Base-by-base conservation (phyloP, 305 asterid species). In the Euphrasia arctica region DNA sequence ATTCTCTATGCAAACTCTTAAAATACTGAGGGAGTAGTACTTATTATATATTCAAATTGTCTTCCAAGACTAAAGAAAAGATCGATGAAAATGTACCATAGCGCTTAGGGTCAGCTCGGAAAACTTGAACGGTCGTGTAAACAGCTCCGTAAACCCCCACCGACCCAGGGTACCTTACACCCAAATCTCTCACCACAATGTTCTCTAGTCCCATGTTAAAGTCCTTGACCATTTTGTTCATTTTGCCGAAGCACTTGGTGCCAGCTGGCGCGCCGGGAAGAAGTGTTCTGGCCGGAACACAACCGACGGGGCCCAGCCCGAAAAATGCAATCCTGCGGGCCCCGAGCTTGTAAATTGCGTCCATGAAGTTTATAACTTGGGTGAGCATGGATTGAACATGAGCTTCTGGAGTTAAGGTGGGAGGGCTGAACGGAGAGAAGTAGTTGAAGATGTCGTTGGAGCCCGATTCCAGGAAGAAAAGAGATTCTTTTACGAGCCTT, bases 281-380 rank as follows among this genome's bases (percentile, higher is more conserved):
- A 12, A 74, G 75, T 2, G 82, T 57, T 66, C 95, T 72, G 0
- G 89, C 94, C 0, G 95, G 95, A 15, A 87, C 89, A 56, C 96
- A 89, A 4, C 95, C 95, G 1, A 89, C 91, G 0, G 96, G 96
- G 10, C 95, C 94, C 10, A 89, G 71, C 0, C 85, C 81, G 68
- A 84, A 87, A 8, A 87, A 0, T 0, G 82, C 86, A 5, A 87
- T 54, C 13, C 81, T 73, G 0, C 87, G 82, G 11, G 76, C 94
- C 0, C 97, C 95, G 0, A 87, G 84, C 51, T 65, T 67, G 80
- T 77, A 75, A 15, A 83, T 70, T 7, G 73, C 48, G 63, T 78
- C 70, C 4, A 89, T 25, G 55, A 85, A 80, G 0, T 8, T 31
- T 2, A 11, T 10, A 13, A 71, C 85, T 68, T 82, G 50, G 42